Evolutionary conservation across 163 green algal species (phyloP).

Genomic region (Trebouxiophyceae sp.): DNA sequence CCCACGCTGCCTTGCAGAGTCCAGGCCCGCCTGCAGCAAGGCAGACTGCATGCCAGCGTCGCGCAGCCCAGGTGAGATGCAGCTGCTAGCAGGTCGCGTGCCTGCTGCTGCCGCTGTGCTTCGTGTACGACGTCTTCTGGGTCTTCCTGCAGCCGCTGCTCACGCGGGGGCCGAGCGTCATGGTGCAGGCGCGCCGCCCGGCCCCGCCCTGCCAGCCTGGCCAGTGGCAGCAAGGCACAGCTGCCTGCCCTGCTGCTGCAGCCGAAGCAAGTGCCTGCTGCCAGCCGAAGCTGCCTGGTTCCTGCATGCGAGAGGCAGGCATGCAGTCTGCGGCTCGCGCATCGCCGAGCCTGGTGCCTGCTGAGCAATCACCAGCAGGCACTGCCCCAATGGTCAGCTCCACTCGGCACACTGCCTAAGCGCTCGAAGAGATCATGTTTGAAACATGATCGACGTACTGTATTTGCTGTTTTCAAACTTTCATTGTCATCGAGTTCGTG

Average conservation of each 20-base stretch:
- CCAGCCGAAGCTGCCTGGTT: too few relatives aligned
- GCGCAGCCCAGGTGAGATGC: not conserved
- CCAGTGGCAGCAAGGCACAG: not conserved
- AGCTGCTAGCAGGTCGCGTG: conserved; percentile 43
- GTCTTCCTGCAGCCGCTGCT: conserved; percentile 90
- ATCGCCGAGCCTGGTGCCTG: too few relatives aligned
- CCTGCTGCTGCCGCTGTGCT: conserved; percentile 65
- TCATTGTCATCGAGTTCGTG: too few relatives aligned
- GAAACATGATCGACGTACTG: too few relatives aligned
- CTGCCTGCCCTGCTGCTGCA: not conserved
- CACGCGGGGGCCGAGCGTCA: conserved; percentile 62
- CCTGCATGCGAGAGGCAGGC: not conserved
- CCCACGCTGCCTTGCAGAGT: too few relatives aligned
- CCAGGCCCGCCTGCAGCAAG: too few relatives aligned
- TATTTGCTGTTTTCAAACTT: too few relatives aligned
- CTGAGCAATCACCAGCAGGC: too few relatives aligned
- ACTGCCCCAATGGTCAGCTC: too few relatives aligned
- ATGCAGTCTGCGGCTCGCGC: not conserved
- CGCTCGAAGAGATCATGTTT: too few relatives aligned
- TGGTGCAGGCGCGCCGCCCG: conserved; percentile 64
- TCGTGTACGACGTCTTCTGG: conserved; percentile 92
- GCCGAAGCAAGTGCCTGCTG: not conserved
- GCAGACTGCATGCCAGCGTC: not conserved
- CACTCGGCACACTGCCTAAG: too few relatives aligned
- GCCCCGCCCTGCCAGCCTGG: not conserved